Evolutionary conservation across 148 eudicot genomes (phyloP).

Genomic region (Cornus florida): DNA sequence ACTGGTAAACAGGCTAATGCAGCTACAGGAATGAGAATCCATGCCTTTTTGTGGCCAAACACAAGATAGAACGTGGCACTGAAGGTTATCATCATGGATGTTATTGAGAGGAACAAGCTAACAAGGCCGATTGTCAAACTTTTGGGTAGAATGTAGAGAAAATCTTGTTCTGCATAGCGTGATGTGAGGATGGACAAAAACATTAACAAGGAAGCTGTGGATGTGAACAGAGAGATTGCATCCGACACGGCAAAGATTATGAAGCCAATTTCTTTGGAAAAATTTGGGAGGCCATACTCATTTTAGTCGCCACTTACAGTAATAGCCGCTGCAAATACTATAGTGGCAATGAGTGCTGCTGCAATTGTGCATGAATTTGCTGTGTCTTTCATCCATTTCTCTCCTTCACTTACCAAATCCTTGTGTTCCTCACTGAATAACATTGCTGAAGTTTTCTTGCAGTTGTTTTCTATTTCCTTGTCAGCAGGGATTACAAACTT

Average conservation of each 20-base stretch:
- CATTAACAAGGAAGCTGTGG: background rate
- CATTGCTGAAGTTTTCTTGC: background rate
- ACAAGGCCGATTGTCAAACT: background rate
- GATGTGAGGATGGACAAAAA: background rate
- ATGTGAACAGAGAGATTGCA: background rate
- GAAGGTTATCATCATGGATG: background rate
- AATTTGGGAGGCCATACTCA: background rate
- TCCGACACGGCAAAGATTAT: background rate
- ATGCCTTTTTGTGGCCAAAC: background rate
- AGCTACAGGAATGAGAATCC: background rate
- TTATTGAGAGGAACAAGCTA: background rate
- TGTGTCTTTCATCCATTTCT: background rate
- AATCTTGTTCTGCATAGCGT: background rate
- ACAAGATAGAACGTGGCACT: background rate
- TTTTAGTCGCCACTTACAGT: background rate
- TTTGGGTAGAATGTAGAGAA: background rate
- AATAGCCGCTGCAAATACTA: background rate
- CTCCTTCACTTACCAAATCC: background rate
- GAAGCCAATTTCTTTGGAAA: background rate
- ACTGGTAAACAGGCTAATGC: background rate
- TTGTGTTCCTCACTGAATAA: background rate
- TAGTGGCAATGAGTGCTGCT: background rate
- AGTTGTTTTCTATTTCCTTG: background rate
- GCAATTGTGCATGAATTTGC: background rate
- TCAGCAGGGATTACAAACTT: background rate